Evolutionary conservation across 768 basidiomycete species (phyloP).

Genomic region (Amanita rubescens): DNA sequence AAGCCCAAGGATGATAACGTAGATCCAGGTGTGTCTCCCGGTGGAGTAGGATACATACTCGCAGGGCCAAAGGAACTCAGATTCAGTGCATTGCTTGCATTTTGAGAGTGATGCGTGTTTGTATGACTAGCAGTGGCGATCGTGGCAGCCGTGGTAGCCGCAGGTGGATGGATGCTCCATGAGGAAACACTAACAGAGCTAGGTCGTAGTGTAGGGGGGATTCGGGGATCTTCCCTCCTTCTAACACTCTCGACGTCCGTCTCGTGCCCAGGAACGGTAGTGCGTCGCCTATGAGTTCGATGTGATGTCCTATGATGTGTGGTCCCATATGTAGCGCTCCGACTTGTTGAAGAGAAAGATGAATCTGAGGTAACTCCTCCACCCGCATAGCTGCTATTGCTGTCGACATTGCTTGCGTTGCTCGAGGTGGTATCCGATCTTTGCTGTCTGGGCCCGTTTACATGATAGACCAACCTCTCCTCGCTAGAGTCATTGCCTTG

Average conservation of each 20-base stretch:
- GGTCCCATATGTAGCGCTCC: not conserved
- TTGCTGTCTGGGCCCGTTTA: not conserved
- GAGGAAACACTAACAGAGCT: constrained; percentile 3
- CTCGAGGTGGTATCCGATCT: not conserved
- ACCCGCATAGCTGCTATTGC: not conserved
- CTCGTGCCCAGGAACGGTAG: constrained; percentile 1
- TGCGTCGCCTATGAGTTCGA: not conserved
- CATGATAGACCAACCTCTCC: constrained; percentile 4
- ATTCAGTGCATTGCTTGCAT: not conserved
- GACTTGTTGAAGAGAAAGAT: not conserved
- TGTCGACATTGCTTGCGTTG: not conserved
- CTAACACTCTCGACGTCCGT: constrained; percentile 8
- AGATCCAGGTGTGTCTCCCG: constrained; percentile 3
- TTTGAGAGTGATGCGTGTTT: not conserved
- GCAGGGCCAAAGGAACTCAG: constrained; percentile 4
- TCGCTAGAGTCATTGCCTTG: constrained; percentile 1
- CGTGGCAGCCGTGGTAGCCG: not conserved
- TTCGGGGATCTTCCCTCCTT: constrained; percentile 1
- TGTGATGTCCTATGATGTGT: not conserved
- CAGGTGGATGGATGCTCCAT: constrained; percentile 3
- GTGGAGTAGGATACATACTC: constrained; percentile 5
- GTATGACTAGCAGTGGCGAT: not conserved
- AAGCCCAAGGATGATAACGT: constrained; percentile 1
- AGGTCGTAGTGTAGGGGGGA: not conserved
- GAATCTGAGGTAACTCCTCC: not conserved